Conservation (phyloP, 2,329 filamentous ascomycete genomes). For the Apiospora saccharicola region DNA sequence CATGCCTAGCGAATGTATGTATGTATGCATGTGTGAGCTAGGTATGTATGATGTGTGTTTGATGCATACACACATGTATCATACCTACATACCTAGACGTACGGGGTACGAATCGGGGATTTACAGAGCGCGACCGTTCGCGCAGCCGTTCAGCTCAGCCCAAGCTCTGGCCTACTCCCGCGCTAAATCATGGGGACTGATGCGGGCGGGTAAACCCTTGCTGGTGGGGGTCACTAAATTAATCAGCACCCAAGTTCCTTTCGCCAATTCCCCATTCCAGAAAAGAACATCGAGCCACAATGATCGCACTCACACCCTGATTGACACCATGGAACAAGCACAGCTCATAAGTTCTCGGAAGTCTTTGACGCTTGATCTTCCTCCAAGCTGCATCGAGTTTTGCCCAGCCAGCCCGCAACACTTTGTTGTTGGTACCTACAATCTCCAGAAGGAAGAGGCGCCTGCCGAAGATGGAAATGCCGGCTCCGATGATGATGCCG, state of each 20-base stretch:
- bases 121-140: not conserved
- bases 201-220: not conserved
- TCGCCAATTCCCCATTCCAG: not conserved
- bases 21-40: not conserved
- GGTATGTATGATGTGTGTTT: not conserved
- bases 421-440: conserved; percentile 86
- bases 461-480: conserved; percentile 33
- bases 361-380: conserved; percentile 67
- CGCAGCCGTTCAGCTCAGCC: not conserved
- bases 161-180: not conserved
- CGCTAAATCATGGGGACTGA: conserved; percentile 13
- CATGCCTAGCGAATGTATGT: not conserved
- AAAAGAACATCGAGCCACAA: not conserved
- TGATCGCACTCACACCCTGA: not conserved
- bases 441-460: conserved; percentile 61
- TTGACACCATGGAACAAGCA: conserved; percentile 31
- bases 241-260: not conserved
- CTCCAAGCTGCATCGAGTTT: conserved; percentile 82
- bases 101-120: not conserved
- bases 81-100: no score
- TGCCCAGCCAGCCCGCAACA: conserved; percentile 67
- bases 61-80: not conserved
- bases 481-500: conserved; percentile 29
- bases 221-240: conserved; percentile 4
- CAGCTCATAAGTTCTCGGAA: conserved; percentile 50